phyloP scores from a whole-genome alignment of 2,329 filamentous ascomycete genomes.

The Aurifilum marmelostoma region DNA sequence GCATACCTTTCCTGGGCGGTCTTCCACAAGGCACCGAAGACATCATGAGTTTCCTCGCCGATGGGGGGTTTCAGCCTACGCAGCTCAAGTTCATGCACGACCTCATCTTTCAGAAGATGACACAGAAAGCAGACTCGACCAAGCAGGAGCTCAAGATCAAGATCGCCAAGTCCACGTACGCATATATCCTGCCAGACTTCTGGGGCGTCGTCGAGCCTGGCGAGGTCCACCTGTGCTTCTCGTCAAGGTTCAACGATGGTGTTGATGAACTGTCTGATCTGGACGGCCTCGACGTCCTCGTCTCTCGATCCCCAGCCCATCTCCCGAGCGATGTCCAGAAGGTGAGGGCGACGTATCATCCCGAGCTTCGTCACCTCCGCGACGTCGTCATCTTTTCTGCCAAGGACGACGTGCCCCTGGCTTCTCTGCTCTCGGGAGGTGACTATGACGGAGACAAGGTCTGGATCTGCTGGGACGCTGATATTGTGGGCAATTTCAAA shows the following conservation, averaged over 20 bases:
- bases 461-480: conserved; percentile 76
- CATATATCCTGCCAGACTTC: conserved; percentile 73
- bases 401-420: conserved; percentile 64
- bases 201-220: conserved; percentile 60
- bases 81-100: conserved; percentile 53
- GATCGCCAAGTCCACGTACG: conserved; percentile 63
- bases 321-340: conserved; percentile 74
- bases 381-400: conserved; percentile 80
- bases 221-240: conserved; percentile 72
- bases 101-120: conserved; percentile 51
- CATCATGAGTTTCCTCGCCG: conserved; percentile 55
- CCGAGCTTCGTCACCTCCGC: conserved; percentile 67
- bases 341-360: conserved; percentile 61
- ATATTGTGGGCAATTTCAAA: conserved; percentile 65
- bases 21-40: conserved; percentile 56
- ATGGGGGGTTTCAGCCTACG: conserved; percentile 61
- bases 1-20: conserved; percentile 51
- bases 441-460: conserved; percentile 81
- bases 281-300: conserved; percentile 63
- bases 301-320: conserved; percentile 72
- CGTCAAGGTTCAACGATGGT: conserved; percentile 61
- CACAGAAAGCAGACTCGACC: conserved; percentile 56
- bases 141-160: conserved; percentile 62
- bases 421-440: conserved; percentile 73
- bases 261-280: conserved; percentile 58